A percentile compares a stretch with the other conserved stretches of the same genome.
Conservation (phyloP, 495 filamentous ascomycete species). For the Neurospora sp. region DNA sequence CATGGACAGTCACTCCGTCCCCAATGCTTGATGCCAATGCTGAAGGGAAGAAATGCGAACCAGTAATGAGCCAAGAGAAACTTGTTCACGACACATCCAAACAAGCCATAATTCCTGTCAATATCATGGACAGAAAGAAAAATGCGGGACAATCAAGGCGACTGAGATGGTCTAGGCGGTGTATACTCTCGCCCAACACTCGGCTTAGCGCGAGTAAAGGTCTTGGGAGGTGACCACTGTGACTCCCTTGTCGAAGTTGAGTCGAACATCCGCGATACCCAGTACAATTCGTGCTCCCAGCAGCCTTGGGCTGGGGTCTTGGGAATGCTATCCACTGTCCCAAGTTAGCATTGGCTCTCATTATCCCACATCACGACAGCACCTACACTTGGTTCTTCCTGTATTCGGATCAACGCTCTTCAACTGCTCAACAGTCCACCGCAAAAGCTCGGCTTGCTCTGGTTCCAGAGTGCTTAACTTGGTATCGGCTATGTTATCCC, state of each 20-base stretch:
- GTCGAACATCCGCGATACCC: slow-evolving; percentile 20
- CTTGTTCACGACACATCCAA: not conserved
- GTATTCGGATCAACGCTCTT: not conserved
- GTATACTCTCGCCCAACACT: slow-evolving; percentile 11
- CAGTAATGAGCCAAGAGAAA: not conserved
- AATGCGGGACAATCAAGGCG: not conserved
- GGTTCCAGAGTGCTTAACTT: slow-evolving; percentile 7
- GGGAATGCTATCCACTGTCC: slow-evolving; percentile 9
- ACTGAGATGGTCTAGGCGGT: not conserved
- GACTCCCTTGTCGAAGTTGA: not conserved
- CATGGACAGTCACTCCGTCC: not conserved
- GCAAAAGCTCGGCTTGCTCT: slow-evolving; percentile 10
- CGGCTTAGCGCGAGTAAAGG: slow-evolving; percentile 11
- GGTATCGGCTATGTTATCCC: slow-evolving; percentile 6
- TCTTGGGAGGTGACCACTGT: slow-evolving; percentile 13
- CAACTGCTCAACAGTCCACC: slow-evolving; percentile 4
- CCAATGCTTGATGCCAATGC: not conserved
- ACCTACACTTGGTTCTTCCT: slow-evolving; percentile 6
- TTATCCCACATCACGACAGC: not conserved
- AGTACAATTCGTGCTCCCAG: slow-evolving; percentile 22
- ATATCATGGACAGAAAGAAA: not conserved
- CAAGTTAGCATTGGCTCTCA: not conserved
- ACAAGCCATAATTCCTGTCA: not conserved
- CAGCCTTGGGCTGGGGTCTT: slow-evolving; percentile 8
- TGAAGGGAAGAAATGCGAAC: not conserved